A percentile compares a stretch with the other conserved stretches of the same genome.
phyloP scores from a whole-genome alignment of 768 basidiomycete species.

The Amyloporia xantha region DNA sequence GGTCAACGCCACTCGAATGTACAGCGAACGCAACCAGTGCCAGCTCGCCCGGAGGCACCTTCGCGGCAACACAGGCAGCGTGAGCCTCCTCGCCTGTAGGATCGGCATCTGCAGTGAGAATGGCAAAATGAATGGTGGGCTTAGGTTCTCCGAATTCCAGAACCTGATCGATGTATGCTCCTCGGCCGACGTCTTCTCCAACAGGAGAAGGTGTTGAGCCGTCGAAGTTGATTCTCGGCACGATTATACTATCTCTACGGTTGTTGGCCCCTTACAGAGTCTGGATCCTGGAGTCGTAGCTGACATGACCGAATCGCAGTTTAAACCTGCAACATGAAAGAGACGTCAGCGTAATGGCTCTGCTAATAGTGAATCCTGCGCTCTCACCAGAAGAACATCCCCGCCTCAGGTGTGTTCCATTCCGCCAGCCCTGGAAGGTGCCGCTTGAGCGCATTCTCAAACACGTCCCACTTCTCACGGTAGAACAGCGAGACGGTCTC shows the following conservation, averaged over 20 bases:
- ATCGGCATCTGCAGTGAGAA: slow-evolving; percentile 78
- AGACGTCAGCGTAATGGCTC: too few relatives aligned
- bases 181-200: slow-evolving; percentile 50
- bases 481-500: slow-evolving; percentile 66
- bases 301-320: slow-evolving; percentile 76
- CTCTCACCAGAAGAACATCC: slow-evolving; percentile 89
- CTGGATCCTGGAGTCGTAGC: slow-evolving; percentile 79
- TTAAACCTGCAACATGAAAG: slow-evolving; percentile 37
- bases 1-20: slow-evolving; percentile 86
- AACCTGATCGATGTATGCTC: slow-evolving; percentile 65
- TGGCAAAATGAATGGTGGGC: slow-evolving; percentile 84
- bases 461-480: slow-evolving; percentile 65
- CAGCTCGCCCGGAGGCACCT: slow-evolving; percentile 66
- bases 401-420: slow-evolving; percentile 66
- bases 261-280: slow-evolving; percentile 86
- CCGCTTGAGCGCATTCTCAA: slow-evolving; percentile 68
- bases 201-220: slow-evolving; percentile 40
- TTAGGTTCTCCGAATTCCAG: slow-evolving; percentile 80
- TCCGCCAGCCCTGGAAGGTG: slow-evolving; percentile 73
- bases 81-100: slow-evolving; percentile 77
- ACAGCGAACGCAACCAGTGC: slow-evolving; percentile 84
- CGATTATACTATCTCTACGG: slow-evolving; percentile 78
- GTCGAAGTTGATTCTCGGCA: slow-evolving; percentile 68
- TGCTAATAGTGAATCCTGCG: slow-evolving; percentile 36
- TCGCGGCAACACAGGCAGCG: slow-evolving; percentile 79